These are phyloP conservation scores for Bryoerythrophyllum caledonicum DNA, from an alignment of 225 moss, liverwort and hornwort species.

Conservation along the genomic window DNA sequence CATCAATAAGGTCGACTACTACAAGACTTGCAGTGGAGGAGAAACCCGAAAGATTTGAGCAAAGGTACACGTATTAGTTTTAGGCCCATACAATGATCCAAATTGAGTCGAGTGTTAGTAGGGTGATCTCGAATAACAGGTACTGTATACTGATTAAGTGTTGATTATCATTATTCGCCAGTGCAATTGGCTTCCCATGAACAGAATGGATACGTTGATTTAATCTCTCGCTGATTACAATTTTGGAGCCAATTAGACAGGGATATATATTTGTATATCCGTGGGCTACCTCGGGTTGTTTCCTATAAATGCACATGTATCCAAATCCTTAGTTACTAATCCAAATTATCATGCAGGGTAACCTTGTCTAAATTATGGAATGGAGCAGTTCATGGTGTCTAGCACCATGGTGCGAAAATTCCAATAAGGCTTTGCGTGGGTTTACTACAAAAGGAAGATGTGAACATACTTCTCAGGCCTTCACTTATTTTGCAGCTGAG, in stretches of 20 bases:
- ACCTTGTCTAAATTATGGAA: too few species aligned
- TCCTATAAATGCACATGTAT: too few species aligned
- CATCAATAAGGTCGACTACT: background rate
- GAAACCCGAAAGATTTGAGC: background rate
- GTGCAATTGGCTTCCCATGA: background rate
- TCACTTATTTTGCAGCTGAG: conserved; percentile 10
- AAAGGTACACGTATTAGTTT: background rate
- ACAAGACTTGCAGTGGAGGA: background rate
- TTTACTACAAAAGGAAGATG: too few species aligned
- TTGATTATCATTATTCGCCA: background rate
- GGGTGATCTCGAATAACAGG: background rate
- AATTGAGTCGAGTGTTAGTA: background rate
- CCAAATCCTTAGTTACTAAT: too few species aligned
- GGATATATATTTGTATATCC: too few species aligned
- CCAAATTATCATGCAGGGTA: too few species aligned
- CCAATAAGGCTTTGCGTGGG: too few species aligned
- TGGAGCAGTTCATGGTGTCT: too few species aligned
- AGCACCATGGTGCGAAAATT: too few species aligned
- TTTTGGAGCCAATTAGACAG: background rate
- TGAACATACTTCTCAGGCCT: too few species aligned
- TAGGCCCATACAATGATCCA: background rate
- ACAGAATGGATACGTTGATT: background rate
- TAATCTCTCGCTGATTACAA: background rate
- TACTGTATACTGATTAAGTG: background rate
- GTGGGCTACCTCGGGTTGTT: too few species aligned